phyloP scores from a whole-genome alignment of 495 filamentous ascomycete species.

The Xylaria curta region DNA sequence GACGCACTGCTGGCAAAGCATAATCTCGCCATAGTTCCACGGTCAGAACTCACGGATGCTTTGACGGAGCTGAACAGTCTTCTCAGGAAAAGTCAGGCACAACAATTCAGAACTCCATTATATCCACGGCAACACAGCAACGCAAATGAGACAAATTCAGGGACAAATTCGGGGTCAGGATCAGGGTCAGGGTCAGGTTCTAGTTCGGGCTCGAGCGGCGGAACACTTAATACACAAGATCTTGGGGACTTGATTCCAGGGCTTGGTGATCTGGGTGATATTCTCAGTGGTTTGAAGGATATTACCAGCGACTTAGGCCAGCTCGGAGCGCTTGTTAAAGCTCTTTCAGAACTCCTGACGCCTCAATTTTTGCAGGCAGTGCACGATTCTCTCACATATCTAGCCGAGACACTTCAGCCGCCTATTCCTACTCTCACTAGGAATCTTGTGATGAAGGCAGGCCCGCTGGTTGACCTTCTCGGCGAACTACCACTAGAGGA shows the following conservation, averaged over 20 bases:
- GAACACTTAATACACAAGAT: slow-evolving; percentile 28
- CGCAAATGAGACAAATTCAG: slow-evolving; percentile 29
- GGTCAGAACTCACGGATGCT: slow-evolving; percentile 46
- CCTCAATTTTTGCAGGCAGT: slow-evolving; percentile 42
- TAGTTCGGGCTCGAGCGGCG: slow-evolving; percentile 15
- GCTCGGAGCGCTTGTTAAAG: slow-evolving; percentile 34
- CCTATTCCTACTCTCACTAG: slow-evolving; percentile 39
- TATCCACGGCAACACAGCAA: slow-evolving; percentile 34
- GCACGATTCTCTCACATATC: slow-evolving; percentile 43
- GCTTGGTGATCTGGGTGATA: slow-evolving; percentile 36
- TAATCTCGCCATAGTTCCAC: slow-evolving; percentile 45
- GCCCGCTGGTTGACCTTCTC: slow-evolving; percentile 40
- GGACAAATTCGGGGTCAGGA: background rate
- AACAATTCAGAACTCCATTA: slow-evolving; percentile 35
- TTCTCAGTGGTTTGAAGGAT: slow-evolving; percentile 36
- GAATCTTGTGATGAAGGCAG: slow-evolving; percentile 38
- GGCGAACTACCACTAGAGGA: slow-evolving; percentile 40
- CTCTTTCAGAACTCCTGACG: slow-evolving; percentile 36
- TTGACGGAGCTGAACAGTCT: slow-evolving; percentile 45
- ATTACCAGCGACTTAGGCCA: slow-evolving; percentile 32
- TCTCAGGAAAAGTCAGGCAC: slow-evolving; percentile 38
- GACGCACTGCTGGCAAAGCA: slow-evolving; percentile 43
- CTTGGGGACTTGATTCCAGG: slow-evolving; percentile 36
- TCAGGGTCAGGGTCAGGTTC: slow-evolving; percentile 10
- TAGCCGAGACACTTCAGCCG: slow-evolving; percentile 40